phyloP scores from a whole-genome alignment of 2,329 filamentous ascomycete species.

The Coleophoma eucalyptorum region DNA sequence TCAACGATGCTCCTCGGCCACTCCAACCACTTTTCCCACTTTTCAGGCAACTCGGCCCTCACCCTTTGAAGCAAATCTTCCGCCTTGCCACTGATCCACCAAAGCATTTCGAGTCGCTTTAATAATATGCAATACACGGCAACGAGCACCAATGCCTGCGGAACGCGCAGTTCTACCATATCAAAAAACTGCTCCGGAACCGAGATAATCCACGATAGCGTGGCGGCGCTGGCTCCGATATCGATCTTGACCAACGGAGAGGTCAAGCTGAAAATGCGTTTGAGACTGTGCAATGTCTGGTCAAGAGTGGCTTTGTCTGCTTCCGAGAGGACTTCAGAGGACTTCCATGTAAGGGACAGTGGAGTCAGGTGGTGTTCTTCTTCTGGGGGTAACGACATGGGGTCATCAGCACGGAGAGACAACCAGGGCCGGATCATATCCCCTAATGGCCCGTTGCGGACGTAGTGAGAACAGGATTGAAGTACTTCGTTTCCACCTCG shows the following conservation, averaged over 20 bases:
- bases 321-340: neutral
- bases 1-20: neutral
- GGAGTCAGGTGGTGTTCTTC: neutral
- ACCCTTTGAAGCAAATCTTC: neutral
- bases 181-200: conserved; percentile 5
- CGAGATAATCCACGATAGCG: conserved; percentile 3
- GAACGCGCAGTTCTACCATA: neutral
- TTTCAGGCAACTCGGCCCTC: neutral
- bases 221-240: conserved; percentile 4
- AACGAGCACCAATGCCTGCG: neutral
- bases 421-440: conserved; percentile 6
- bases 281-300: conserved; percentile 3
- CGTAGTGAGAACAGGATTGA: conserved; percentile 1
- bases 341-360: conserved; percentile 1
- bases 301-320: conserved; percentile 4
- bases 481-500: conserved; percentile 18
- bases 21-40: neutral
- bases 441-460: conserved; percentile 13
- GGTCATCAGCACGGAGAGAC: neutral
- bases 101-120: neutral
- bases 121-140: neutral
- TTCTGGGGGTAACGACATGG: neutral
- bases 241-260: neutral
- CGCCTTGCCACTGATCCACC: neutral
- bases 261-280: conserved; percentile 2